These are phyloP conservation scores for Puccinellia tenuiflora DNA, from an alignment of 176 grass and related monocot genomes.

Conservation along the genomic window DNA sequence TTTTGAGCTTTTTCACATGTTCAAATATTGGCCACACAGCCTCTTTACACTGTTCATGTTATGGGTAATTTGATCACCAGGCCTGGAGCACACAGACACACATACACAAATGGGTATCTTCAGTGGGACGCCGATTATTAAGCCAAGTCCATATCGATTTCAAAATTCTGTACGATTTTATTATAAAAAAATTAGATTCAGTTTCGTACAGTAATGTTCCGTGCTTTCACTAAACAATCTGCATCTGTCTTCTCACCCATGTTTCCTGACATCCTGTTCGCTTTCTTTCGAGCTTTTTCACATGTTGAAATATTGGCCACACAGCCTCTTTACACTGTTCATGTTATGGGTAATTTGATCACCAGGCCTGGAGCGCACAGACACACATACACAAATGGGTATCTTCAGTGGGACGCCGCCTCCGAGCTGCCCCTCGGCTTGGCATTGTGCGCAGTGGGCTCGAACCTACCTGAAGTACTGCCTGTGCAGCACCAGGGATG, in stretches of 20 bases:
- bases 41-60: no score
- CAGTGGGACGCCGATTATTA: no score
- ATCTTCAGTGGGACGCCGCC: constrained; percentile 27
- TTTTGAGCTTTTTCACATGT: neutral
- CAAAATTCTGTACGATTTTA: neutral
- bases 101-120: no score
- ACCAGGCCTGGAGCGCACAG: no score
- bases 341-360: neutral
- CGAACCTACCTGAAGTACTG: constrained; percentile 71
- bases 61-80: no score
- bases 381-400: constrained; percentile 37
- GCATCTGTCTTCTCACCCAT: neutral
- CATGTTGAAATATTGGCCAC: neutral
- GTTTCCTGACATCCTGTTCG: neutral
- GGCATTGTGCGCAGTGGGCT: constrained; percentile 66
- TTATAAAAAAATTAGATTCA: neutral
- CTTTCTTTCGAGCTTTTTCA: neutral
- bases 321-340: no score
- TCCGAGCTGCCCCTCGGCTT: constrained; percentile 15
- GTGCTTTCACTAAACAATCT: neutral
- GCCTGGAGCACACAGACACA: no score
- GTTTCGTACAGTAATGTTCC: neutral
- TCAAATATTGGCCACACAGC: neutral
- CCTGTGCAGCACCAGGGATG: constrained; percentile 56
- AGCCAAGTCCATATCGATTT: neutral